These are phyloP conservation scores for Magnusiomyces magnusii DNA, from an alignment of 1,139 yeast species.

Conservation along the genomic window DNA sequence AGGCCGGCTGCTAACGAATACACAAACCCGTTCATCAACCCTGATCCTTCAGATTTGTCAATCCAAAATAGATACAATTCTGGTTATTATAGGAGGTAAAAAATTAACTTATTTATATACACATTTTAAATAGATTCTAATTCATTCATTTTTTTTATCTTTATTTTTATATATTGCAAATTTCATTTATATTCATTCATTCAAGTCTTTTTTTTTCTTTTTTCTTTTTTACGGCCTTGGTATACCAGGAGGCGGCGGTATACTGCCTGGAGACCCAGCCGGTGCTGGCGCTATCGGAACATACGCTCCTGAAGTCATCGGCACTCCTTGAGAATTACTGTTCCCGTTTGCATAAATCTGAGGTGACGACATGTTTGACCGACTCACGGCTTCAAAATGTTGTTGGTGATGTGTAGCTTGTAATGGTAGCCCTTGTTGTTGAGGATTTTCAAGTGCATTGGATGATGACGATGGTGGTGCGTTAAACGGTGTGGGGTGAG, in stretches of 20 bases:
- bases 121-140: no score
- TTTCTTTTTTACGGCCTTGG: background rate
- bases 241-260: background rate
- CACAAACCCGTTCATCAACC: background rate
- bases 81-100: background rate
- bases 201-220: no score
- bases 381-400: no score
- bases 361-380: background rate
- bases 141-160: no score
- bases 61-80: background rate
- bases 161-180: no score
- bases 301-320: background rate
- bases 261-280: constrained; percentile 1
- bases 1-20: background rate
- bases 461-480: background rate
- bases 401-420: background rate
- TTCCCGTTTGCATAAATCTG: background rate
- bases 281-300: constrained; percentile 8
- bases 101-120: no score
- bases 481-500: no score
- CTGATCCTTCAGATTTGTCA: background rate
- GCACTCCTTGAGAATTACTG: background rate
- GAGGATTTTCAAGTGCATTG: background rate
- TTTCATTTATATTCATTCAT: no score
- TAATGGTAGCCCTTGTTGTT: background rate